A percentile compares a stretch with the other conserved stretches of the same genome.
These are phyloP conservation scores for Penicillium paradoxum DNA, from an alignment of 495 filamentous ascomycete species.

Conservation along the genomic window DNA sequence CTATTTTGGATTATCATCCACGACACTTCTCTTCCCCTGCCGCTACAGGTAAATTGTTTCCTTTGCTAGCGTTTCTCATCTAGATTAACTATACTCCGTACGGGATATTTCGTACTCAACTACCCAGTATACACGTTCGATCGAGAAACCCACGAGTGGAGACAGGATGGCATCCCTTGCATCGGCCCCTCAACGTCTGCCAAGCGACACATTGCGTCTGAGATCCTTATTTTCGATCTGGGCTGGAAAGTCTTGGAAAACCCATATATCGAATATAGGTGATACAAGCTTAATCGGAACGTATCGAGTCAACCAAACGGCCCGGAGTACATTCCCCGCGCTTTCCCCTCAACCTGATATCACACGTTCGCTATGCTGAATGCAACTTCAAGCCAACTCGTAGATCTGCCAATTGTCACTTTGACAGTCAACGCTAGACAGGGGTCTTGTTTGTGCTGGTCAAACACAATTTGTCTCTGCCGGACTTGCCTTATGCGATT, in stretches of 20 bases:
- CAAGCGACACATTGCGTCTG: not conserved
- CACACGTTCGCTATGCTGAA: not conserved
- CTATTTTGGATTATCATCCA: no score
- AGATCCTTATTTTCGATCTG: not conserved
- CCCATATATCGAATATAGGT: not conserved
- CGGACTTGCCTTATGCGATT: not conserved
- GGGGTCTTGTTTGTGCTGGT: not conserved
- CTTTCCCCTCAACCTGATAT: not conserved
- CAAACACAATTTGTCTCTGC: not conserved
- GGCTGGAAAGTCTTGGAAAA: not conserved
- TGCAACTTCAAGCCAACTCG: not conserved
- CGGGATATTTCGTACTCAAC: not conserved
- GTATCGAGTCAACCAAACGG: not conserved
- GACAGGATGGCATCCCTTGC: not conserved
- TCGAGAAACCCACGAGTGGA: not conserved
- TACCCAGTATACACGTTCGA: not conserved
- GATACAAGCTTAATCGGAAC: not conserved
- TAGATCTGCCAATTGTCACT: not conserved
- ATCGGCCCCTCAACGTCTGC: not conserved
- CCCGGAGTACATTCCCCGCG: no score
- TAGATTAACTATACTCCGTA: no score
- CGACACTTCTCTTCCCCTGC: no score
- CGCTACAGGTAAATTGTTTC: not conserved
- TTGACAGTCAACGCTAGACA: constrained; percentile 9
- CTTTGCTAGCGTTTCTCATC: no score